A percentile compares a stretch with the other conserved stretches of the same genome.
Conservation (phyloP, 345 rosid genomes). For the Cardamine occulta region DNA sequence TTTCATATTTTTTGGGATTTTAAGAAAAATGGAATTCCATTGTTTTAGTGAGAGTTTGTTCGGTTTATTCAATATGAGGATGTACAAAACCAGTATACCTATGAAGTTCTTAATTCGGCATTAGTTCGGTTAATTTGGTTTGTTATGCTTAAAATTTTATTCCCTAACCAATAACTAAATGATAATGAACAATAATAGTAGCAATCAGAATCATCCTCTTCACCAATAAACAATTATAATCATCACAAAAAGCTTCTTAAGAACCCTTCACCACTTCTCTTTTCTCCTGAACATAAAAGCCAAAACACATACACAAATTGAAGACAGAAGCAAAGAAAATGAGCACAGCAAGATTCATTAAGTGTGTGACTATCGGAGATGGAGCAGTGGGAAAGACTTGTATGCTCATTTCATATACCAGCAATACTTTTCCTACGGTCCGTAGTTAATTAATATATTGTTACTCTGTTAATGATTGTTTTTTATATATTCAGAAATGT, state of each 20-base stretch:
- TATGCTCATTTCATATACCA: slow-evolving; percentile 81
- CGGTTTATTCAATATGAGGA: neutral
- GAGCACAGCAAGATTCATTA: slow-evolving; percentile 77
- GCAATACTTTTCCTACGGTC: slow-evolving; percentile 77
- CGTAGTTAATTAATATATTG: slow-evolving; percentile 20
- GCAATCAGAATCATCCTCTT: slow-evolving; percentile 36
- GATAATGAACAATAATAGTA: slow-evolving; percentile 8
- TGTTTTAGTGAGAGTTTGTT: neutral
- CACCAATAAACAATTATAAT: slow-evolving; percentile 42
- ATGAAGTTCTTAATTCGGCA: neutral
- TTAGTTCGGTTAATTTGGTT: slow-evolving; percentile 7
- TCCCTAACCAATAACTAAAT: slow-evolving; percentile 21
- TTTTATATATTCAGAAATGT: neutral
- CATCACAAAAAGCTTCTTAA: slow-evolving; percentile 43
- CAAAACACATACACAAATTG: slow-evolving; percentile 28
- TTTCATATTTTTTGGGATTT: neutral
- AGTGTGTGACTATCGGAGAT: slow-evolving; percentile 85
- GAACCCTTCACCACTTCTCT: slow-evolving; percentile 27
- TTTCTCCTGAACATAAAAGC: slow-evolving; percentile 29
- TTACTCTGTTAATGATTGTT: neutral
- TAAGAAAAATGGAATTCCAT: neutral
- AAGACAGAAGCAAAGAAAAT: slow-evolving; percentile 35
- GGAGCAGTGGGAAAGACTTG: slow-evolving; percentile 89
- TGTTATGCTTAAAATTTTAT: slow-evolving; percentile 16
- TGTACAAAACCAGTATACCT: slow-evolving; percentile 9